These are phyloP conservation scores for Parastagonospora nodorum DNA, from an alignment of 2,329 filamentous ascomycete genomes.

Conservation along the genomic window DNA sequence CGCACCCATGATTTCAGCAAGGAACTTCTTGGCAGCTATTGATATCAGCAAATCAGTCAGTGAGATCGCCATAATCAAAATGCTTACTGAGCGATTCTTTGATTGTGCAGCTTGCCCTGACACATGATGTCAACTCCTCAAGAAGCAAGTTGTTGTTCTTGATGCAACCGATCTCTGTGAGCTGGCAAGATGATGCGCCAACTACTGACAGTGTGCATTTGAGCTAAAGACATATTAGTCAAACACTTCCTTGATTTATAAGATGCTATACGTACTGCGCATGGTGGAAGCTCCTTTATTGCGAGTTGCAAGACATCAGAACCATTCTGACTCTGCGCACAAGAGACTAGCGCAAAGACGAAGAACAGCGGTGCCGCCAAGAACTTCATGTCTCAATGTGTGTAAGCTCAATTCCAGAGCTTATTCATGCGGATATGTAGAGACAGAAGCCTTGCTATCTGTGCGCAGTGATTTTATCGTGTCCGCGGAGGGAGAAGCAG, in stretches of 20 bases:
- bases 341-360: conserved; percentile 3
- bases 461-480: too few species aligned
- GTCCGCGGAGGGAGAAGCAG: too few species aligned
- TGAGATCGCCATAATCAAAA: background rate
- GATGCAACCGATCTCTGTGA: conserved; percentile 33
- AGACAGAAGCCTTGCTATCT: too few species aligned
- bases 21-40: conserved; percentile 47
- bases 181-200: conserved; percentile 25
- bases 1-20: conserved; percentile 28
- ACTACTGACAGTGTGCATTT: conserved; percentile 26
- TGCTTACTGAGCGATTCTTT: conserved; percentile 32
- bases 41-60: background rate
- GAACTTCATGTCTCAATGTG: background rate
- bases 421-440: too few species aligned
- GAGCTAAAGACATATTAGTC: conserved; percentile 10
- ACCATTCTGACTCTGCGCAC: conserved; percentile 10
- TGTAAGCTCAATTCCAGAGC: too few species aligned
- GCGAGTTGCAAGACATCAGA: conserved; percentile 9
- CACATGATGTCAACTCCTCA: conserved; percentile 21
- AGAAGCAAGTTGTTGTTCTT: conserved; percentile 20
- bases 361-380: conserved; percentile 2
- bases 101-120: conserved; percentile 26
- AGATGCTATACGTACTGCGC: conserved; percentile 8
- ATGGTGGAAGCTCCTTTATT: conserved; percentile 11
- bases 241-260: background rate